phyloP scores from a whole-genome alignment of 2,329 filamentous ascomycete species.

The Fusarium bactridioides region DNA sequence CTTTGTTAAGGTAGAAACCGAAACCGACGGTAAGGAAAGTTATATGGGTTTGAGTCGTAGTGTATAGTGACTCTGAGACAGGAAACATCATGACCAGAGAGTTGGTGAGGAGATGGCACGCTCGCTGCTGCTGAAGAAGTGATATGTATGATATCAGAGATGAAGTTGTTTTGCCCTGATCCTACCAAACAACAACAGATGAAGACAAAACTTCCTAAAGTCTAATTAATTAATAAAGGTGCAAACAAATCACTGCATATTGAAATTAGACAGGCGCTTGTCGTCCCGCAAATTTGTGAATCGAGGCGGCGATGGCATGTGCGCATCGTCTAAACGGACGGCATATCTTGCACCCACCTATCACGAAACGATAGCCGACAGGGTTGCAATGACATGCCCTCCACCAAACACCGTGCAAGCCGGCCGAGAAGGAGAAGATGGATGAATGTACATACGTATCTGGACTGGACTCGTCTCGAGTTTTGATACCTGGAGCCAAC shows the following conservation, averaged over 20 bases:
- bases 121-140: background rate
- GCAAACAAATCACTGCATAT: constrained; percentile 19
- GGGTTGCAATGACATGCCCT: constrained; percentile 20
- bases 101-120: background rate
- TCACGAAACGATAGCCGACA: constrained; percentile 33
- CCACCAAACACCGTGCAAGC: constrained; percentile 30
- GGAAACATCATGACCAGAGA: background rate
- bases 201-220: constrained; percentile 11
- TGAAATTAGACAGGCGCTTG: constrained; percentile 32
- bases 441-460: background rate
- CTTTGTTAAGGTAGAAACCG: constrained; percentile 15
- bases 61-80: background rate
- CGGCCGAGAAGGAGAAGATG: background rate
- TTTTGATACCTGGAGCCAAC: background rate
- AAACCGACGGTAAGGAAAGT: constrained; percentile 20
- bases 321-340: constrained; percentile 32
- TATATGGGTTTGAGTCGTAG: background rate
- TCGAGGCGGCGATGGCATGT: constrained; percentile 31
- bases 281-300: constrained; percentile 28
- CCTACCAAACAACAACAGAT: background rate
- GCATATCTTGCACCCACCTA: constrained; percentile 44
- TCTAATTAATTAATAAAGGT: constrained; percentile 6
- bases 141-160: background rate
- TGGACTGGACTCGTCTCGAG: background rate
- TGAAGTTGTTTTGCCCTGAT: background rate